A percentile compares a stretch with the other conserved stretches of the same genome.
These are phyloP conservation scores for Gossypium trilobum DNA, from an alignment of 441 rosid species.

Conservation along the genomic window DNA sequence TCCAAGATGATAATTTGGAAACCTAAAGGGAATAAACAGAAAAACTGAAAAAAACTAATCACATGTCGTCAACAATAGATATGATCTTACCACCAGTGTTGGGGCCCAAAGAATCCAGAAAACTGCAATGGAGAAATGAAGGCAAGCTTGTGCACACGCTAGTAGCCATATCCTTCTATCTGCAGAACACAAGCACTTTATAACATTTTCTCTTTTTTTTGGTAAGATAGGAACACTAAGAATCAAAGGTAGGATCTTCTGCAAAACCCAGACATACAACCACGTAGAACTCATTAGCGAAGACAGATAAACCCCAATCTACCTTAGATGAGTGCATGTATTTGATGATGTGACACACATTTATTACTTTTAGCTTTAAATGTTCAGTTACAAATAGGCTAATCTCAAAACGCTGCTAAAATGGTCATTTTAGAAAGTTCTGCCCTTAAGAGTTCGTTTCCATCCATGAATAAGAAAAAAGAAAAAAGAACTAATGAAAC, in stretches of 20 bases:
- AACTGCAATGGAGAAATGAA: conserved; percentile 65
- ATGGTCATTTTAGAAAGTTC: neutral
- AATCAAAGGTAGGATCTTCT: neutral
- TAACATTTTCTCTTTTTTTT: neutral
- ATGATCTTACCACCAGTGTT: conserved; percentile 65
- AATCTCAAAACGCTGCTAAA: neutral
- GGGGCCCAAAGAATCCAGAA: conserved; percentile 98
- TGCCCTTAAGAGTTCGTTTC: neutral
- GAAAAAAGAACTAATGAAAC: neutral
- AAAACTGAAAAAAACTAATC: conserved; percentile 9
- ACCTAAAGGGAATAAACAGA: conserved; percentile 5
- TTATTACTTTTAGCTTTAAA: neutral
- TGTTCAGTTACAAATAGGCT: neutral
- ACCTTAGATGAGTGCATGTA: neutral
- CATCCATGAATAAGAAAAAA: neutral
- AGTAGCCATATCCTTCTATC: conserved; percentile 78
- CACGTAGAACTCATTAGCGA: neutral
- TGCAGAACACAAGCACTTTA: conserved; percentile 21
- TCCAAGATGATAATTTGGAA: neutral
- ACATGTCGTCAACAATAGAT: neutral
- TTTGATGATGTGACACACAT: neutral
- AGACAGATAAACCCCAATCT: neutral
- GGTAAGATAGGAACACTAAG: neutral
- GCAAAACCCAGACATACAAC: neutral
- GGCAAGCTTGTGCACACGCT: conserved; percentile 68